Evolutionary conservation across 2,329 filamentous ascomycete genomes (phyloP).

Genomic region (Plenodomus lindquistii): DNA sequence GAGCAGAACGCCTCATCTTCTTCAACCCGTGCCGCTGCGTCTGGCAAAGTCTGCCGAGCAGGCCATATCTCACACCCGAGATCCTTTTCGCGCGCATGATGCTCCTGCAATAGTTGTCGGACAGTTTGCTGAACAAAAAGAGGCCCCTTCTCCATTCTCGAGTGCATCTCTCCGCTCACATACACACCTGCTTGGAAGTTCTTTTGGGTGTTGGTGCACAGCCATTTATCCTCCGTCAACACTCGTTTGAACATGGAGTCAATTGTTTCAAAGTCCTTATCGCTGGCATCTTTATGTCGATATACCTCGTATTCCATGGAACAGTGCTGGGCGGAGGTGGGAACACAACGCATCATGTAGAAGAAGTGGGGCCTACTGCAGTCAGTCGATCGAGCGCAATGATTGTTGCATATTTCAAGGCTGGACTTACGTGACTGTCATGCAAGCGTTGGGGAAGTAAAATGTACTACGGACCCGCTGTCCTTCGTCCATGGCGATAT

Average conservation of each 20-base stretch:
- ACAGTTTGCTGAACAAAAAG: slow-evolving; percentile 59
- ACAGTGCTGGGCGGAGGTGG: slow-evolving; percentile 52
- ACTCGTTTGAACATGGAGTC: slow-evolving; percentile 64
- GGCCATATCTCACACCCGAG: slow-evolving; percentile 21
- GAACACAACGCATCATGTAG: slow-evolving; percentile 65
- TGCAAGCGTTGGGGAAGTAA: slow-evolving; percentile 31
- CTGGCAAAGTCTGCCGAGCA: slow-evolving; percentile 4
- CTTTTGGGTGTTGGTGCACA: slow-evolving; percentile 61
- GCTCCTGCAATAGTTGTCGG: slow-evolving; percentile 49
- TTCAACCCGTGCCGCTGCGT: neutral
- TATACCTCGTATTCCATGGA: slow-evolving; percentile 65
- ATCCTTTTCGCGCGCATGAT: slow-evolving; percentile 20
- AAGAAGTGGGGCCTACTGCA: slow-evolving; percentile 55
- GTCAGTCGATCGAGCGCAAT: neutral
- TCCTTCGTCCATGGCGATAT: slow-evolving; percentile 18
- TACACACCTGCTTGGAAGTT: slow-evolving; percentile 65
- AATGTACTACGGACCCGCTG: slow-evolving; percentile 30
- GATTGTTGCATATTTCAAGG: neutral
- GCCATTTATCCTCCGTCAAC: slow-evolving; percentile 65
- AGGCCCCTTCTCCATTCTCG: slow-evolving; percentile 60
- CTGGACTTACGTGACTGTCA: slow-evolving; percentile 20
- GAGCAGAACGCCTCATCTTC: neutral
- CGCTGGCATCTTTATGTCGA: slow-evolving; percentile 60
- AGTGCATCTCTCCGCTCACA: slow-evolving; percentile 64
- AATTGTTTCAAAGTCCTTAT: slow-evolving; percentile 61